Evolutionary conservation across 352 stramenopile genomes (phyloP), one percentile per base, ranked within the genome.

Genomic region (Phytopythium sindhum): DNA sequence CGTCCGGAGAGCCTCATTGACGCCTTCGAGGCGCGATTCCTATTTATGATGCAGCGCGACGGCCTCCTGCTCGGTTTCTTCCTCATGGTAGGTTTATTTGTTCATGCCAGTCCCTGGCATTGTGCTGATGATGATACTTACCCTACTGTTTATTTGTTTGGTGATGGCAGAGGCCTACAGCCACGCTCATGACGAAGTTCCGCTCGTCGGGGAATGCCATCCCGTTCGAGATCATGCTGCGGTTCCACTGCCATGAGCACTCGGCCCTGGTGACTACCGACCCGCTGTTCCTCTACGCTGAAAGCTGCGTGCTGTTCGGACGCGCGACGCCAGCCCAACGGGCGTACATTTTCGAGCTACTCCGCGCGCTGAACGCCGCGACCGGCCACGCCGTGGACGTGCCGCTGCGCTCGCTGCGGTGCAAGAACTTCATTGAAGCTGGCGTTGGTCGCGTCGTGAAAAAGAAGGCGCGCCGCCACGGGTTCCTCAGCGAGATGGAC

Each of bases 21-120:
- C 23, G 54, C 77, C 11, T 73, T 78, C 28, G 84, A 93, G 66
- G 78, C 72, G 28, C 81, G 84, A 5, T 91, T 83, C 61, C 61
- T 89, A 44, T 87, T 89, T 55, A 67, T 90, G 44, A 84, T 91
- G 78, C 81, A 88, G 41, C 70, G 73, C 2, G 80, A 88, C 50
- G 84, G 81, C 0, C 59, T 88, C 50, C 39, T 88, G n/a, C 68
- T 90, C 21, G 81, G 80, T 6, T 81, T 88, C 41, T 81, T 90
- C 59, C 66, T 81, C 65, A 78, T 75, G 26, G 57, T 78, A 23
- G 7, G 26, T 33, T 17, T 23, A 17, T 35, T 9, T 47, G 29
- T n/a, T n/a, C n/a, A n/a, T n/a, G n/a, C n/a, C n/a, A n/a, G n/a
- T n/a, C n/a, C n/a, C n/a, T n/a, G n/a, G n/a, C n/a, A n/a, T n/a